Evolutionary conservation across 2,329 filamentous ascomycete genomes (phyloP).

Genomic region (Cadophora luteo-olivacea): DNA sequence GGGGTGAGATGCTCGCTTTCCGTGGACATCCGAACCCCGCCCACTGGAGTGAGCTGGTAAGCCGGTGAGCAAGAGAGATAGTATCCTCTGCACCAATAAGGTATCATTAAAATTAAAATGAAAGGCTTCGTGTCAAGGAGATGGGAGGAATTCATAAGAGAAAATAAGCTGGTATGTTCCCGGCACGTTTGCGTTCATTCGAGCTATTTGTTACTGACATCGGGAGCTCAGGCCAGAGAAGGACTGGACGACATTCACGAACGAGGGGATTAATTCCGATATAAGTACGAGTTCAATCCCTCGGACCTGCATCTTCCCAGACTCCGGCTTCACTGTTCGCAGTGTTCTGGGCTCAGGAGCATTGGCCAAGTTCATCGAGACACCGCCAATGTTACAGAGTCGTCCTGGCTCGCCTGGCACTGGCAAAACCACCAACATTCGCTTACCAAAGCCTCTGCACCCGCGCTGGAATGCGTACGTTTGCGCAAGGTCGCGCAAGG

Average conservation of each 20-base stretch:
- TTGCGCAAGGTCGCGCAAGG: constrained; percentile 6
- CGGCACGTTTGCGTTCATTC: neutral
- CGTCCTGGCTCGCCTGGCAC: neutral
- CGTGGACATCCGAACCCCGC: neutral
- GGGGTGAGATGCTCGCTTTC: neutral
- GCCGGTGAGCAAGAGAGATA: neutral
- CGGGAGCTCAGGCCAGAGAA: neutral
- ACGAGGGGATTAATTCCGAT: neutral
- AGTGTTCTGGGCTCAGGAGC: neutral
- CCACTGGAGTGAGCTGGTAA: neutral
- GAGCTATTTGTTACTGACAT: neutral
- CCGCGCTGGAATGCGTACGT: neutral
- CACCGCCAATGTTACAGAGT: constrained; percentile 20
- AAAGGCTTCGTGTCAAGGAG: too few relatives aligned
- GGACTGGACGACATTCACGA: neutral
- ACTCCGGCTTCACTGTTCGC: too few relatives aligned
- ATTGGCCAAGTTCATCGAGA: constrained; percentile 15
- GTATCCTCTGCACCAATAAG: neutral
- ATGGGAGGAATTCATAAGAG: too few relatives aligned
- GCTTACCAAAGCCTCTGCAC: neutral
- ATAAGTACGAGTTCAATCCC: neutral
- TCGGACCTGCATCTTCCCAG: neutral
- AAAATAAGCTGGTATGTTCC: neutral
- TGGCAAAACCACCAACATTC: neutral
- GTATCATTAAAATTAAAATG: too few relatives aligned